These are phyloP conservation scores for Pythium aphanidermatum DNA, from an alignment of 352 stramenopile genomes.

Conservation along the genomic window DNA sequence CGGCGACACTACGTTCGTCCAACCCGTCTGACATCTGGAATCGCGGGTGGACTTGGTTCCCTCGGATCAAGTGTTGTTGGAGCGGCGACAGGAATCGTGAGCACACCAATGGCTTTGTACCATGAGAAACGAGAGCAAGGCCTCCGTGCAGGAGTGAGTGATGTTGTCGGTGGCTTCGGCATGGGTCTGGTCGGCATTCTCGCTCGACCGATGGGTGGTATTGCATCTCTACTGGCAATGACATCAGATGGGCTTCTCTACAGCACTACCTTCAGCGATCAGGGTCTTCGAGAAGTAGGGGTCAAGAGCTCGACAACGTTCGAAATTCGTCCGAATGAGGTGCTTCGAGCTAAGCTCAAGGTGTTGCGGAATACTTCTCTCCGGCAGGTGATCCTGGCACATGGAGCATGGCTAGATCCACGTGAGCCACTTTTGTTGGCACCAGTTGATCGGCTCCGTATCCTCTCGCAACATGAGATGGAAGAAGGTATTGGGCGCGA, in stretches of 20 bases:
- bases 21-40: slow-evolving; percentile 51
- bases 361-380: slow-evolving; percentile 42
- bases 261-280: slow-evolving; percentile 41
- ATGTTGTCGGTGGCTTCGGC: slow-evolving; percentile 61
- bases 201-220: slow-evolving; percentile 64
- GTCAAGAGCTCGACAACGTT: slow-evolving; percentile 21
- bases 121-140: slow-evolving; percentile 61
- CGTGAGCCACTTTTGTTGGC: slow-evolving; percentile 15
- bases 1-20: slow-evolving; percentile 60
- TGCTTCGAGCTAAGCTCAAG: slow-evolving; percentile 76
- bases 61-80: slow-evolving; percentile 72
- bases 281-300: slow-evolving; percentile 21
- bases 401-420: slow-evolving; percentile 54
- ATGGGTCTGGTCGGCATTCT: slow-evolving; percentile 79
- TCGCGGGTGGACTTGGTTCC: slow-evolving; percentile 59
- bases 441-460: slow-evolving; percentile 22
- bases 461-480: slow-evolving; percentile 16
- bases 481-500: slow-evolving; percentile 22
- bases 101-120: slow-evolving; percentile 69
- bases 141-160: slow-evolving; percentile 47
- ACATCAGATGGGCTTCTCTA: slow-evolving; percentile 71
- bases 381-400: slow-evolving; percentile 49
- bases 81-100: slow-evolving; percentile 67
- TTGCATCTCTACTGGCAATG: slow-evolving; percentile 73
- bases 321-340: slow-evolving; percentile 51